Evolutionary conservation across 2,329 filamentous ascomycete genomes (phyloP), one percentile per base, ranked within the genome.

Genomic region (Chrysoporthe cubensis): DNA sequence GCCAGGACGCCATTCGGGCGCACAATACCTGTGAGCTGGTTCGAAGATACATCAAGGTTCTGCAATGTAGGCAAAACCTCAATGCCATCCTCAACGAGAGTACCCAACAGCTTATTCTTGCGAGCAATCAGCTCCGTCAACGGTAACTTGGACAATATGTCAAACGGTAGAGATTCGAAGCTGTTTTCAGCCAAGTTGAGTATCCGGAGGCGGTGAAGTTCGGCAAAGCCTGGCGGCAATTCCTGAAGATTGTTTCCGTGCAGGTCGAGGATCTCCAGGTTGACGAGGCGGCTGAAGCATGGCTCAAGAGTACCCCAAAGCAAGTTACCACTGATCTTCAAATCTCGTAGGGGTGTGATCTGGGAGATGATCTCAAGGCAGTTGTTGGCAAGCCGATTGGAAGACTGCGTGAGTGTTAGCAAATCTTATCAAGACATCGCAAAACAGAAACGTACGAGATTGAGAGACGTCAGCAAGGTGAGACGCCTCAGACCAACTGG

Each of bases 161-260:
- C 87, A 74, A 95, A 91, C 0, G 92, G 91, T 14, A 97, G 76
- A 2, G 84, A 83, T 61, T 87, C 87, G 40, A 99, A 84, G 64
- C 87, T 85, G 73, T 99, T 99, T 71, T 93, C 88, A 67, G 90
- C 88, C 32, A 97, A 77, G 74, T 97, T 95, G 62, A 98, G 81
- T 11, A 91, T 85, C 37, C 91, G 89, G 42, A 99, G 84, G 34
- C 86, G 86, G 2, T 82, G 81, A 70, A 98, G 85, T 40, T 87
- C 85, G n/a, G 85, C 84, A 1, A 97, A 76, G 14, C 86, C 85
- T 11, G 85, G 79, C 0, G 94, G 92, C 18, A 99, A 81, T 1
- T 84, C 83, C 8, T 90, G 88, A 26, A 99, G 84, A 69, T 88
- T 87, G 78, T 99, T 99, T 16, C 87, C 87, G 71, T 93, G 92